phyloP scores from a whole-genome alignment of 179 eudicot genomes.

The Drosera spatulata region DNA sequence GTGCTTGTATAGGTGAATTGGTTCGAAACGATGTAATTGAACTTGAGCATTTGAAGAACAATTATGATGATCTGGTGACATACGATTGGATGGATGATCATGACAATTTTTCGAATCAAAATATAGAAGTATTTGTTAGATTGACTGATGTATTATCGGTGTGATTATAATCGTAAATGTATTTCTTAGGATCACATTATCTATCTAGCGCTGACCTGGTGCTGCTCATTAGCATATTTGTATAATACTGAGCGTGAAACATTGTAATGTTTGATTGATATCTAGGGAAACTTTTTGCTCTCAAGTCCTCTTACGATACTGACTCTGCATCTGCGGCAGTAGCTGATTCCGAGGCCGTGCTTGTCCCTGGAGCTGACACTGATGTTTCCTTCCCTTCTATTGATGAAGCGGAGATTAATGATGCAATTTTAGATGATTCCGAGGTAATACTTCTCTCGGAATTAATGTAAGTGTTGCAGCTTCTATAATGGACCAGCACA shows the following conservation, averaged over 20 bases:
- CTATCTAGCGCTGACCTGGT: background rate
- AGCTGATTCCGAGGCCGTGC: slow-evolving; percentile 66
- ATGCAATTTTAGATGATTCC: slow-evolving; percentile 28
- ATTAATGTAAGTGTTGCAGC: background rate
- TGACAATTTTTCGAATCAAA: too few species aligned
- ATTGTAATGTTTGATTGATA: background rate
- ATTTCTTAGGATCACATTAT: background rate
- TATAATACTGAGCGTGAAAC: background rate
- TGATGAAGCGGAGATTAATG: slow-evolving; percentile 18
- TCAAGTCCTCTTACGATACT: slow-evolving; percentile 51
- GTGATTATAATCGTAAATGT: too few species aligned
- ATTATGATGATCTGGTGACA: too few species aligned
- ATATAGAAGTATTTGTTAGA: too few species aligned
- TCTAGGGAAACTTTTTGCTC: slow-evolving; percentile 63
- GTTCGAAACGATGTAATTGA: too few species aligned
- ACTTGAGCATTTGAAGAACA: too few species aligned
- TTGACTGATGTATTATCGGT: too few species aligned
- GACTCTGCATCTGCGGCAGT: slow-evolving; percentile 44
- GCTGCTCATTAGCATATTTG: background rate
- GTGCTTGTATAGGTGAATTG: too few species aligned
- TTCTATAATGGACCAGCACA: background rate
- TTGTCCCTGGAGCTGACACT: slow-evolving; percentile 58
- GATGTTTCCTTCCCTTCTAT: slow-evolving; percentile 31
- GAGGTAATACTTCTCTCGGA: slow-evolving; percentile 23
- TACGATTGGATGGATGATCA: too few species aligned